Base-by-base conservation (phyloP, 106 monocot genomes). In the Dioscorea zingiberensis region DNA sequence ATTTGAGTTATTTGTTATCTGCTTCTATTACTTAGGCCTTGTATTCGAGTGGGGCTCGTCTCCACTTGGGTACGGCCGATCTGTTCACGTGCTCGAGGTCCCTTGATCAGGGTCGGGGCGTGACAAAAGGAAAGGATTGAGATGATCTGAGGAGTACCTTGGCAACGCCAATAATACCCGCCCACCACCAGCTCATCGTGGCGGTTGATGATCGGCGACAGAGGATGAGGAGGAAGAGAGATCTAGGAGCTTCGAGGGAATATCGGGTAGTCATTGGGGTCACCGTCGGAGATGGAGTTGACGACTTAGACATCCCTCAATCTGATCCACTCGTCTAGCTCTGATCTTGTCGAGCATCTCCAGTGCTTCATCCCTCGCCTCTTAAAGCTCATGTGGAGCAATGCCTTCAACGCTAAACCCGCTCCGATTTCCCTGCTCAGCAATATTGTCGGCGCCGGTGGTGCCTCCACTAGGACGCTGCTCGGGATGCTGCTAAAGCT, bases 111-210 rank as follows among this genome's bases (percentile, higher is more conserved):
- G n/a, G n/a, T n/a, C n/a, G n/a, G n/a, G n/a, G n/a, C n/a, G n/a
- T n/a, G n/a, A n/a, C n/a, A n/a, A n/a, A n/a, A n/a, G 47, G 10
- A 1, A 26, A 15, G 24, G 47, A 51, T 13, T 19, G 55, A 32
- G 27, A 63, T 11, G 47, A 45, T 14, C 38, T 10, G 18, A 32
- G 49, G 13, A 29, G 30, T 62, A 79, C 73, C 78, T 75, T 88
- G 64, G 85, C 85, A 57, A 64, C 95, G 49, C 91, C 91, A 55
- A 91, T 79, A 27, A 91, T 85, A 57, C 95, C 91, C 0, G 95
- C 81, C 95, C 95, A 97, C 95, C 95, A 97, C 91, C 91, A 97
- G 72, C 95, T 97, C 95, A 95, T 84, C 68, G 38, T 10, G 38
- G 38, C 38, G 38, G 4, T 6, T 8, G 38, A 38, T 38, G 38